Base-by-base conservation (phyloP, 2,329 filamentous ascomycete species). In the Plectosphaerella sp. region DNA sequence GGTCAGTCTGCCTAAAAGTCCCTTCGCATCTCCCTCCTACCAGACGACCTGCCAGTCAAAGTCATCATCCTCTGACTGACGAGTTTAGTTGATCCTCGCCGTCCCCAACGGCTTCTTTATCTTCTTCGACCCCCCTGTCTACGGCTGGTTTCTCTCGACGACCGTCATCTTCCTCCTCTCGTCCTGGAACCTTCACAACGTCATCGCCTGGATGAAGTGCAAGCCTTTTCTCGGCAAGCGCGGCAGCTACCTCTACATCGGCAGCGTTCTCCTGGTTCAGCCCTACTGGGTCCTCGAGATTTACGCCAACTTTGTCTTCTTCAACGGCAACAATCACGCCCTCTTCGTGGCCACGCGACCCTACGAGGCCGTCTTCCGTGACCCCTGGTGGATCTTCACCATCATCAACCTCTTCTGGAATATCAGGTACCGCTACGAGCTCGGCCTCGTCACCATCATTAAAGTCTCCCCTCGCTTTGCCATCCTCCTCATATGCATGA, bases 301-400 rank as follows among this genome's bases (percentile, higher is more conserved):
- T 12, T 82, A 82, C 53, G 81, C 82, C 41, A 86, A 86, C 53
- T 87, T 85, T 57, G 69, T 82, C 6, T 87, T 81, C 63, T 87
- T 85, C 64, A 82, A 83, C n/a, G 42, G 48, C 57, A 73, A 73
- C 28, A 69, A 76, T 57, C 77, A 74, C 58, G 64, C 71, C 28
- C 63, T 84, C 0, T 86, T 86, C 59, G 60, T 70, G 4, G 69
- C 68, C 4, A 84, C 81, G 0, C 67, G 83, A 16, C 83, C 83
- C 0, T 77, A 78, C 48, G 83, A 87, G 62, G 79, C 82, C 3
- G 62, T 86, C 1, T 83, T 81, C 59, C 75, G 82, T 10, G 84
- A 87, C 57, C 84, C 84, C 0, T 87, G 84, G 84, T 87, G 84
- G 84, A 76, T 87, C 16, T 83, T 84, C 57, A 84, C 83, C 0